A percentile compares a stretch with the other conserved stretches of the same genome.
Evolutionary conservation across 495 filamentous ascomycete species (phyloP).

Genomic region (Acidiella bohemica): DNA sequence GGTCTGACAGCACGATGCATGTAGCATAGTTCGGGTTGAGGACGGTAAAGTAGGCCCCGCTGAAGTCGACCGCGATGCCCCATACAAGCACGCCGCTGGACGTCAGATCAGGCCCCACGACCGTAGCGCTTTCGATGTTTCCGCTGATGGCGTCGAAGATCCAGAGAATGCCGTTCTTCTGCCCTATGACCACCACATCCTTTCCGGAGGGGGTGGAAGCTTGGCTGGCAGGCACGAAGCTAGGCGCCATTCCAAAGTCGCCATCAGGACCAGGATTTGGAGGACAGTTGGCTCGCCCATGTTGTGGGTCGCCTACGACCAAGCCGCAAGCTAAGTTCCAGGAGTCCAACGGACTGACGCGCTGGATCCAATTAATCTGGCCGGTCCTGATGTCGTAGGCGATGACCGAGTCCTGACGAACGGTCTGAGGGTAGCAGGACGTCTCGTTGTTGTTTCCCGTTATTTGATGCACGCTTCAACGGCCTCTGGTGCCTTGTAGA

Average conservation of each 20-base stretch:
- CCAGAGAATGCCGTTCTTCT: slow-evolving; percentile 32
- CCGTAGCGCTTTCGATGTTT: slow-evolving; percentile 24
- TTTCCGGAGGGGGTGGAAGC: slow-evolving; percentile 7
- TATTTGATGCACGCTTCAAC: slow-evolving; percentile 20
- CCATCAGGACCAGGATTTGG: slow-evolving; percentile 24
- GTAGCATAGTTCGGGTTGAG: slow-evolving; percentile 19
- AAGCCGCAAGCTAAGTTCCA: slow-evolving; percentile 1
- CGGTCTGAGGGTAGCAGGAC: not conserved
- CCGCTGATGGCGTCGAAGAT: slow-evolving; percentile 26
- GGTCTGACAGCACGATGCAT: slow-evolving; percentile 17
- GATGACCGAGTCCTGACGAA: not conserved
- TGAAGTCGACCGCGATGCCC: slow-evolving; percentile 30
- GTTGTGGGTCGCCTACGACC: slow-evolving; percentile 23
- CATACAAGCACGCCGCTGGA: slow-evolving; percentile 27
- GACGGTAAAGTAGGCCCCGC: slow-evolving; percentile 27
- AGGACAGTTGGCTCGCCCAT: slow-evolving; percentile 15
- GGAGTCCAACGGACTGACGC: not conserved
- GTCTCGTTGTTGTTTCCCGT: slow-evolving; percentile 3
- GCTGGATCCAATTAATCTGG: not conserved
- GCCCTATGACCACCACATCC: slow-evolving; percentile 28
- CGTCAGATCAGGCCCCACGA: not conserved
- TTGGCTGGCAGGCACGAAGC: slow-evolving; percentile 21
- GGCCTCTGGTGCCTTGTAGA: slow-evolving; percentile 21
- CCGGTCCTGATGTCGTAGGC: not conserved
- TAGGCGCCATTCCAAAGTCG: slow-evolving; percentile 35